These are phyloP conservation scores for Fusarium sp. DNA, from an alignment of 2,329 filamentous ascomycete species.

Conservation along the genomic window DNA sequence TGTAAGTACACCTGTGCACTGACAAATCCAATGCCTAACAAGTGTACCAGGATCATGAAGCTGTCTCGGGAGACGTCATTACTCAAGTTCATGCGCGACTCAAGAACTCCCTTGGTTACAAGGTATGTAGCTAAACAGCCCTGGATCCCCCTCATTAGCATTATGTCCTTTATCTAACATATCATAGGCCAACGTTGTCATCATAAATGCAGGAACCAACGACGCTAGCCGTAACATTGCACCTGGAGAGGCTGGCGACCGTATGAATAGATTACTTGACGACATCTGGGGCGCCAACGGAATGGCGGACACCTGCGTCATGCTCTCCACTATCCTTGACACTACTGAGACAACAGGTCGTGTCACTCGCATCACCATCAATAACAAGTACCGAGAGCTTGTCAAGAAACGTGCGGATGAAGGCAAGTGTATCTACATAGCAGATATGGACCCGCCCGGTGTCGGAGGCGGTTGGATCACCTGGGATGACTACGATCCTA, in stretches of 20 bases:
- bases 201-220: too few species aligned
- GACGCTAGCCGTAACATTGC: too few species aligned
- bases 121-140: too few species aligned
- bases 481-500: background rate
- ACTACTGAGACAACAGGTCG: background rate
- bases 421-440: constrained; percentile 11
- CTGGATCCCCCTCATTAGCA: too few species aligned
- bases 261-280: too few species aligned
- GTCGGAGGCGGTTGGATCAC: background rate
- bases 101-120: too few species aligned
- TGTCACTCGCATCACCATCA: constrained; percentile 7
- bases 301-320: constrained; percentile 9
- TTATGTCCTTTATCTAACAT: too few species aligned
- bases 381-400: constrained; percentile 11
- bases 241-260: too few species aligned
- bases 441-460: constrained; percentile 1
- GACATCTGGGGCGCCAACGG: too few species aligned
- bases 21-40: too few species aligned
- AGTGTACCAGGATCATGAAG: background rate
- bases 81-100: background rate
- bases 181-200: too few species aligned
- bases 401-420: background rate
- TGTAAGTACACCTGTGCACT: background rate
- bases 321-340: constrained; percentile 15
- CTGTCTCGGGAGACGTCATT: background rate